Base-by-base conservation (phyloP, 805 yeast species). In the Metschnikowia cerradonensis region DNA sequence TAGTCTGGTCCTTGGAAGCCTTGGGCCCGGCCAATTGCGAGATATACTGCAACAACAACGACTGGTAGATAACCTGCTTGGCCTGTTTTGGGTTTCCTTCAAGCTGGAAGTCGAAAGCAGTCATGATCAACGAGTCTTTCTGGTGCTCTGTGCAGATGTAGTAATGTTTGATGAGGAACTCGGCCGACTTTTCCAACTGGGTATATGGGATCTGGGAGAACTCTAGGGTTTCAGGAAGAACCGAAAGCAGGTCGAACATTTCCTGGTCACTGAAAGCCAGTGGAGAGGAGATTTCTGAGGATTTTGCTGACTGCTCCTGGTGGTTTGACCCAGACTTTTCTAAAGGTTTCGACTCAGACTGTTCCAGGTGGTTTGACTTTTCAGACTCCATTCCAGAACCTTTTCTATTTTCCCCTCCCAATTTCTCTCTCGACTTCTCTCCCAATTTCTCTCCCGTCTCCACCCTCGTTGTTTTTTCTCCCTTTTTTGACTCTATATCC, bases 51-150 rank as follows among this genome's bases (percentile, higher is more conserved):
- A 92, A 65, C 32, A 92, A 68, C 59, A 88, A 79, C 1, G 96
- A 84, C 61, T 89, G 94, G 65, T 82, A 86, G 41, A 92, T 84
- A n/a, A 83, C 80, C 52, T 81, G 85, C 53, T 76, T 78, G 8
- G 96, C 82, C 6, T 67, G 64, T 5, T 57, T 54, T 0, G 77
- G 61, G 44, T 89, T 77, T 19, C 83, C 86, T 13, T 78, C 81
- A 53, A 92, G 75, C 65, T 90, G 89, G 50, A 76, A 73, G 61
- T 92, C 96, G 67, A 94, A 94, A 0, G 97, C 95, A 19, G 85
- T 84, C 97, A 92, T 91, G 64, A 91, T 75, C 52, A 94, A 79
- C 0, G 96, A 89, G 67, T 94, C 98, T 63, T 91, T 90, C 65
- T 94, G 97, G 54, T 84, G 83, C 56, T 86, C 90, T 3, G 82